Conservation (phyloP, 345 rosid genomes). For the Viola odorata region DNA sequence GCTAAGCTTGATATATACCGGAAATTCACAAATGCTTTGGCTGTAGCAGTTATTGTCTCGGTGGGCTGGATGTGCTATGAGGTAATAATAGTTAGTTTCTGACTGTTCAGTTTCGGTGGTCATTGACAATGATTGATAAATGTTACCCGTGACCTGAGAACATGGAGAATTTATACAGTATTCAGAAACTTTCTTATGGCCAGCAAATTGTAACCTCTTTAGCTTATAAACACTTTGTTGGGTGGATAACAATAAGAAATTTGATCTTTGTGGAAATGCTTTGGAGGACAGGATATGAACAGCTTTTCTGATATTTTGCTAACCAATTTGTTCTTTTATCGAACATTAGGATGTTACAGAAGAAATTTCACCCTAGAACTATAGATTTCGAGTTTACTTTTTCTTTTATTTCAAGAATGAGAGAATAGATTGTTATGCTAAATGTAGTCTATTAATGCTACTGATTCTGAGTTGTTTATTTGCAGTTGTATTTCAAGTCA, state of each 20-base stretch:
- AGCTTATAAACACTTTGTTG: too few species aligned
- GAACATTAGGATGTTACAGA: too few species aligned
- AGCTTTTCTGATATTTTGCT: too few species aligned
- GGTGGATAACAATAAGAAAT: too few species aligned
- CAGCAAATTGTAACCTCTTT: background rate
- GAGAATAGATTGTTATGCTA: too few species aligned
- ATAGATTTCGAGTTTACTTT: too few species aligned
- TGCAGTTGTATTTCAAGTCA: slow-evolving; percentile 92
- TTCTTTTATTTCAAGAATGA: too few species aligned
- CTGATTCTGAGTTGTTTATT: slow-evolving; percentile 8
- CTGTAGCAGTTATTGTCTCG: slow-evolving; percentile 82
- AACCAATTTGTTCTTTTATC: too few species aligned
- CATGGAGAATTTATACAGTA: background rate
- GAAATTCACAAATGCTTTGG: slow-evolving; percentile 95
- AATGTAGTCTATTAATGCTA: too few species aligned
- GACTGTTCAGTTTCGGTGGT: background rate
- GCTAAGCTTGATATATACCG: slow-evolving; percentile 80
- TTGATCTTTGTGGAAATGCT: too few species aligned
- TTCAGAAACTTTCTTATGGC: background rate
- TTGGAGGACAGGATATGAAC: too few species aligned
- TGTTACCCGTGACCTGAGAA: background rate
- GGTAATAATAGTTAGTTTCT: slow-evolving; percentile 36
- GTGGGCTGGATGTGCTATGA: slow-evolving; percentile 98
- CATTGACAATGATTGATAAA: background rate
- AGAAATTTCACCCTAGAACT: too few species aligned